phyloP scores from a whole-genome alignment of 2,329 filamentous ascomycete species.

The Rhexocercosporidium sp. region DNA sequence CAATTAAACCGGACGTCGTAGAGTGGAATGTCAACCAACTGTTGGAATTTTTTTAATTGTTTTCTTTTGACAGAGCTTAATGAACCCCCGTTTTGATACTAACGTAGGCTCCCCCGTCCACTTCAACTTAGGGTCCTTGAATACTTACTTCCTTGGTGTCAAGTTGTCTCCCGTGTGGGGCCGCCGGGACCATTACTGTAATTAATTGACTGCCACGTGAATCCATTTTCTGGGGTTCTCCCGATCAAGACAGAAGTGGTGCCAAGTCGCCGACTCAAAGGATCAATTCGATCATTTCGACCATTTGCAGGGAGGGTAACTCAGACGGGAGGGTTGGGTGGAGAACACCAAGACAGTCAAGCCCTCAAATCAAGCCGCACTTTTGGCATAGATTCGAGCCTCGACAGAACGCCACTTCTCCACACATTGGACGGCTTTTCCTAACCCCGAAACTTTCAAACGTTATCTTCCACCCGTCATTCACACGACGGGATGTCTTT shows the following conservation, averaged over 20 bases:
- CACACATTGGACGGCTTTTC: background rate
- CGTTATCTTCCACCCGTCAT: background rate
- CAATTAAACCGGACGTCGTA: background rate
- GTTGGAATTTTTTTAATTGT: background rate
- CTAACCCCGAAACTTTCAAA: slow-evolving; percentile 1
- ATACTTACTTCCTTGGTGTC: background rate
- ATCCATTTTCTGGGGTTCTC: background rate
- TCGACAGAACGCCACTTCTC: background rate
- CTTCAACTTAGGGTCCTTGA: background rate
- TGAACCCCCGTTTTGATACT: background rate
- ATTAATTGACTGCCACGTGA: slow-evolving; percentile 10
- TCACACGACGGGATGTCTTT: background rate
- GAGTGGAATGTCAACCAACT: background rate
- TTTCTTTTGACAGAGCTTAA: background rate
- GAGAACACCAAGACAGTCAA: background rate
- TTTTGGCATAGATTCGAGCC: background rate
- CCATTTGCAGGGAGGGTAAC: too few relatives aligned
- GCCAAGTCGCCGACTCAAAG: slow-evolving; percentile 13
- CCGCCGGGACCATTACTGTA: background rate
- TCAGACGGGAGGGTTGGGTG: background rate
- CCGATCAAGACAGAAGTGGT: slow-evolving; percentile 2
- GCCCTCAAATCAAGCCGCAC: background rate
- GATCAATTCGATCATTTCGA: background rate
- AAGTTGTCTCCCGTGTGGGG: background rate
- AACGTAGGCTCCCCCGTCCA: background rate